These are phyloP conservation scores for Buxus sempervirens DNA, from an alignment of 164 flowering plant genomes.

Conservation along the genomic window DNA sequence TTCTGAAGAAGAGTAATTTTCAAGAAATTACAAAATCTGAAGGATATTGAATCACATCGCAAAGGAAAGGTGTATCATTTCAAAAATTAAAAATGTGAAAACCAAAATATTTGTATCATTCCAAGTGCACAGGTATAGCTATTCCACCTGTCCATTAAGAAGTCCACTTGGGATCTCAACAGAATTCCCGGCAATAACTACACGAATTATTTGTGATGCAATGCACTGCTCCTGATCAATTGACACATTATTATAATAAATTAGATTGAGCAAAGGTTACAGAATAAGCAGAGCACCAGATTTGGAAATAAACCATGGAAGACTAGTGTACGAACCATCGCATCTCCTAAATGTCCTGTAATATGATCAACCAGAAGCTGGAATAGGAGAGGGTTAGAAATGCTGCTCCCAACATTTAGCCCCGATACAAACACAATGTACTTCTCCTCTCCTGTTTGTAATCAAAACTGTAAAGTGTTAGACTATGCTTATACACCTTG, in stretches of 20 bases:
- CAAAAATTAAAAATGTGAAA: background rate
- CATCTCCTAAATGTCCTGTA: constrained; percentile 95
- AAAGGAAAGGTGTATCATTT: background rate
- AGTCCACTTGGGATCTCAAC: constrained; percentile 60
- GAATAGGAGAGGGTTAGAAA: constrained; percentile 72
- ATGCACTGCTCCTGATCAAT: constrained; percentile 64
- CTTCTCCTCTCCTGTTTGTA: constrained; percentile 79
- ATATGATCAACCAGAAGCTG: constrained; percentile 97
- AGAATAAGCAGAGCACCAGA: background rate
- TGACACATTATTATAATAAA: constrained; percentile 1
- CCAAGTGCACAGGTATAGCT: background rate
- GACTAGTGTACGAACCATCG: constrained; percentile 42
- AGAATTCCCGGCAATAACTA: constrained; percentile 92
- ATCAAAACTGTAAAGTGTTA: constrained; percentile 4
- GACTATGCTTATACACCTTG: background rate
- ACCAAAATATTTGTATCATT: background rate
- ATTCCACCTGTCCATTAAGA: constrained; percentile 73
- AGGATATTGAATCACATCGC: no score
- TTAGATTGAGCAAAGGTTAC: background rate
- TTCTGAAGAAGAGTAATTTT: no score
- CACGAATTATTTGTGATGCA: constrained; percentile 83
- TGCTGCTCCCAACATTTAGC: constrained; percentile 60
- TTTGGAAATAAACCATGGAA: constrained; percentile 7
- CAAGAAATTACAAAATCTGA: no score
- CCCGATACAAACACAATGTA: constrained; percentile 90